Evolutionary conservation across 306 rosid genomes (phyloP), one percentile per base, ranked within the genome.

Genomic region (Cajanus cajan): DNA sequence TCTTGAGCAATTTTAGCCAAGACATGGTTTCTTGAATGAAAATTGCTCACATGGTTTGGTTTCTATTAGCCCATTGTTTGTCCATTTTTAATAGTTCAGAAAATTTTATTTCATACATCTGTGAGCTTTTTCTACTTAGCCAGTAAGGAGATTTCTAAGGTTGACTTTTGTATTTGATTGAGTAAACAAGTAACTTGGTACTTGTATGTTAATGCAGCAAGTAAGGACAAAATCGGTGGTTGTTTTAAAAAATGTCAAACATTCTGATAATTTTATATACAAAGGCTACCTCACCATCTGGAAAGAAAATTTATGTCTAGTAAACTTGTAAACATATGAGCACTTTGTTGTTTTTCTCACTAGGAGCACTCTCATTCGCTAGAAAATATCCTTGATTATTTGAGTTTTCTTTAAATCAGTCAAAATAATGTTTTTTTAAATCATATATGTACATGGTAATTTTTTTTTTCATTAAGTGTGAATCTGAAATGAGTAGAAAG

Each of bases 11-110:
- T 51, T 89, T 86, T 76, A 91, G 91, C 48, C 86, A 92, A 77
- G 90, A 92, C 82, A 88, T 91, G 87, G 90, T 95, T 85, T 92
- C 96, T 82, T 91, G 74, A 78, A 63, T 47, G 8, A 65, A 69
- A 44, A n/a, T 77, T 82, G 39, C 36, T 68, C 62, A 45, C 77
- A 33, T 71, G 73, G 15, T 80, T 68, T 71, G 54, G 15, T 16
- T 24, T 64, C 7, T 77, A 9, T 37, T 25, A 12, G 51, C 18
- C 33, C 3, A 31, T 16, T 59, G 5, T 58, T 28, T 58, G 19
- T 58, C 40, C 14, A 12, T 55, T 55, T 6, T 55, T 3, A 22
- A 12, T 57, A 4, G 5, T 43, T 48, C 7, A 31, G 8, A 50
- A 21, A 63, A 43, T 25, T 25, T n/a, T 58, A 22, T 55, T 22